phyloP scores from a whole-genome alignment of 495 filamentous ascomycete species.

The Lasiosphaeriaceae sp. region DNA sequence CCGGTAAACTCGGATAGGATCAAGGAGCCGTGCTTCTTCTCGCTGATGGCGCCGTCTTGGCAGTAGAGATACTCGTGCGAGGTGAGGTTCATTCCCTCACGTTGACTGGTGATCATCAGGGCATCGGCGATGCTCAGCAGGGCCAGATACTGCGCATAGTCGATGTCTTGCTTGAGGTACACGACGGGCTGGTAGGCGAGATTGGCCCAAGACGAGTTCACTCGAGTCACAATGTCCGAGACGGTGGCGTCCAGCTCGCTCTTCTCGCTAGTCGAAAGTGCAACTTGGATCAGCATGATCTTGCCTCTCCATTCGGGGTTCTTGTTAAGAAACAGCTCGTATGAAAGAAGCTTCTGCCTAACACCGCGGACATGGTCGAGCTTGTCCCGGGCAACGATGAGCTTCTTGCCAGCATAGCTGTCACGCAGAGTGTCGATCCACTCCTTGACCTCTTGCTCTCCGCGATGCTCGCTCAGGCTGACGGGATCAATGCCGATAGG shows the following conservation, averaged over 20 bases:
- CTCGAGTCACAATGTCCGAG: slow-evolving; percentile 86
- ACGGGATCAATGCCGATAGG: slow-evolving; percentile 83
- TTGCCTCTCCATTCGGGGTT: slow-evolving; percentile 84
- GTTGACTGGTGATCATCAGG: slow-evolving; percentile 86
- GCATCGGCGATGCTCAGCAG: slow-evolving; percentile 83
- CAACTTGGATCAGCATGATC: slow-evolving; percentile 88
- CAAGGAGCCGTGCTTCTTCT: slow-evolving; percentile 78
- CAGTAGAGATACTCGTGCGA: slow-evolving; percentile 90
- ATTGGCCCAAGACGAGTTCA: slow-evolving; percentile 83
- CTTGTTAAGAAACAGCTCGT: slow-evolving; percentile 89
- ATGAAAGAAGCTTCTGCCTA: slow-evolving; percentile 85
- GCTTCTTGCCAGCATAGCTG: slow-evolving; percentile 74
- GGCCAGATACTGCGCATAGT: slow-evolving; percentile 84
- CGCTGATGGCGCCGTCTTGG: slow-evolving; percentile 71
- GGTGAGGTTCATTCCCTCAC: slow-evolving; percentile 94
- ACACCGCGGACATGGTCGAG: slow-evolving; percentile 88
- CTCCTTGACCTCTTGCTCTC: slow-evolving; percentile 63
- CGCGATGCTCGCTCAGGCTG: slow-evolving; percentile 66
- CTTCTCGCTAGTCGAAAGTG: slow-evolving; percentile 81
- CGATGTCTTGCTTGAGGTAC: slow-evolving; percentile 92
- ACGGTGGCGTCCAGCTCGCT: slow-evolving; percentile 81
- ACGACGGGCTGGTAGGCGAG: slow-evolving; percentile 86
- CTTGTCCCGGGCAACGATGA: slow-evolving; percentile 91
- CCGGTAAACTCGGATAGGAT: slow-evolving; percentile 94
- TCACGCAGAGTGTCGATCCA: slow-evolving; percentile 78